These are phyloP conservation scores for Lasiodiplodia sp. DNA, from an alignment of 2,329 filamentous ascomycete species.

Conservation along the genomic window DNA sequence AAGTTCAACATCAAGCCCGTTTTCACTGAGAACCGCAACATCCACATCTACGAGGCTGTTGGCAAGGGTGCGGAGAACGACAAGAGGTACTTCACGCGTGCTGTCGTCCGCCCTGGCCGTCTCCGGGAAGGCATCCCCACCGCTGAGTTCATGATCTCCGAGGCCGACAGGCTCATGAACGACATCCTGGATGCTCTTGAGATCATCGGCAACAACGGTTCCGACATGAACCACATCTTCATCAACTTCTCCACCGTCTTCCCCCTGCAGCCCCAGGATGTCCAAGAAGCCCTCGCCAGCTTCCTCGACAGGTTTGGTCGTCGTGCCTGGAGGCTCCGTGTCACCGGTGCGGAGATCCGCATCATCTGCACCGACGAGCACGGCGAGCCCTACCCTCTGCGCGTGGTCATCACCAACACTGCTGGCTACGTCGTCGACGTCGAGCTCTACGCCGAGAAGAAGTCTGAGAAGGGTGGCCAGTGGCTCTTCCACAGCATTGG, in stretches of 20 bases:
- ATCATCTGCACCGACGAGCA: constrained; percentile 95
- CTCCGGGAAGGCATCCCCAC: constrained; percentile 97
- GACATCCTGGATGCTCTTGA: constrained; percentile 97
- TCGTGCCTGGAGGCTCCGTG: constrained; percentile 93
- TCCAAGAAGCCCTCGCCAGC: constrained; percentile 89
- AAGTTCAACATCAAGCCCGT: constrained; percentile 99
- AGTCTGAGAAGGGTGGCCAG: constrained; percentile 91
- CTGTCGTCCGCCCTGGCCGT: constrained; percentile 90
- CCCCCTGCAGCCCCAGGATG: constrained; percentile 85
- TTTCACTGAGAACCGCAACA: constrained; percentile 98
- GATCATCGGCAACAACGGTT: constrained; percentile 99
- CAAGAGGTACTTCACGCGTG: constrained; percentile 98
- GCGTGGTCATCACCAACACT: constrained; percentile 97
- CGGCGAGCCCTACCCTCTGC: constrained; percentile 86
- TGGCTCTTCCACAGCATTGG: constrained; percentile 99
- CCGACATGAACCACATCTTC: constrained; percentile 99
- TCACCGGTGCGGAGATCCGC: constrained; percentile 96
- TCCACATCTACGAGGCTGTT: constrained; percentile 96
- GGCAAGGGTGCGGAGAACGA: constrained; percentile 95
- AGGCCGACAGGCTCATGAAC: constrained; percentile 95
- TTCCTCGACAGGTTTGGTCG: constrained; percentile 97
- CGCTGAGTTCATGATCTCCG: constrained; percentile 97
- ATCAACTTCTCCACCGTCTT: constrained; percentile 99
- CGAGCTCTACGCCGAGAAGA: constrained; percentile 96
- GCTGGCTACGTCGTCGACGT: constrained; percentile 98